Base-by-base conservation (phyloP, 2,329 filamentous ascomycete genomes). In the Fusarium temperatum region DNA sequence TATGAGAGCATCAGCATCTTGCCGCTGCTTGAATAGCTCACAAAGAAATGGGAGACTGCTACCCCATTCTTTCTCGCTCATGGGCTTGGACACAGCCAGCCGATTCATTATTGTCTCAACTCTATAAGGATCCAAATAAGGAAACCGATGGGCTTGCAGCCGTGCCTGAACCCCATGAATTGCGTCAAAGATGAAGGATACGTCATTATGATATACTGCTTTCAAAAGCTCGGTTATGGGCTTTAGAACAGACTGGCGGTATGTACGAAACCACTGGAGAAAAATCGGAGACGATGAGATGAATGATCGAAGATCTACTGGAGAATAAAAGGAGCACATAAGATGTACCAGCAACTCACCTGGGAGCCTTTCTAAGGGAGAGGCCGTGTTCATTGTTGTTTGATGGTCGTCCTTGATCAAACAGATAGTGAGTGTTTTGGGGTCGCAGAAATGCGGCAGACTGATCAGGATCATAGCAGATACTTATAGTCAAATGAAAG, bases 101-200 rank as follows among this genome's bases (percentile, higher is more conserved):
- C 28, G 28, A 28, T 28, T 28, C 28, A 28, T 28, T 28, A 28
- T 28, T 28, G 28, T 28, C 28, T 28, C 28, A 28, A 28, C 28
- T 28, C 28, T 28, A 28, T 28, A 28, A 28, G 30, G 48, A 53
- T 26, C 18, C 0, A 36, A 15, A 1, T 53, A 36, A 22, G 32
- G 50, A 36, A 53, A 36, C 32, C 1, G 6, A 26, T 36, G 32
- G 0, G 18, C 30, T 14, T 36, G 4, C 1, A 51, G 17, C 3
- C 48, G 48, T 4, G 3, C 9, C 12, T 51, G 4, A 1, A 0
- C 30, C 22, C 30, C 30, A 5, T 2, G 48, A 51, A 20, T 24
- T 36, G 4, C n/a, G 8, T 35, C 0, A 18, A 3, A 5, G 6
- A 0, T 14, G 12, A 35, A 24, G 3, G 30, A 0, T 26, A 1